Evolutionary conservation across 2,329 filamentous ascomycete species (phyloP), one percentile per base, ranked within the genome.

Genomic region (Paecilomyces niveus): DNA sequence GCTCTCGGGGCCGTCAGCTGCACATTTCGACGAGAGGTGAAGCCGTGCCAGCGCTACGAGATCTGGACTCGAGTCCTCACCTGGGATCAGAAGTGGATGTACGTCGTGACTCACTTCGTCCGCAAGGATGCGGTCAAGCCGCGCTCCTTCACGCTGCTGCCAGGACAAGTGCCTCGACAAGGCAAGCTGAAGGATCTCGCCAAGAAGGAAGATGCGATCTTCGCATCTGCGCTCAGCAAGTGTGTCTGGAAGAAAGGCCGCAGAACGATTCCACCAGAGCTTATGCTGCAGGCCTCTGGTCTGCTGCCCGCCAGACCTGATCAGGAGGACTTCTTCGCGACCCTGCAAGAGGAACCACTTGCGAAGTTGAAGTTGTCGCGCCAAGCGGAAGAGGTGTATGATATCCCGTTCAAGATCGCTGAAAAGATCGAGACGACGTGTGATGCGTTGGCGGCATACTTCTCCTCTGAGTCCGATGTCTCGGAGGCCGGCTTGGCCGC

Each of bases 11-110:
- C 59, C 21, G 64, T 67, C 5, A 62, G 60, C 29, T 65, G 61
- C 54, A 57, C 58, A 8, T 68, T 68, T 56, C 60, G 63, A 10
- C 59, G 59, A 15, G 67, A 69, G 57, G 66, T 69, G 15, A 61
- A 62, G 24, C 63, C 62, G 1, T 68, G 60, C 13, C 63, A 67
- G 54, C 53, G 55, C 33, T 69, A 67, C 53, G 67, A 69, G 50
- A 60, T 69, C 8, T 66, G 64, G 61, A 62, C 64, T 1, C 59
- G 69, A 1, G 59, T 71, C 7, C 55, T 71, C 2, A 62, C 63
- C 1, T 71, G 69, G 69, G 69, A 71, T 35, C 58, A 61, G 26
- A 71, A 71, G 54, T 71, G 69, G 69, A 56, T 71, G 5, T 71
- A 71, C 53, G 59, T 71, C 8, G 67, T 70, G 1, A 68, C 64